Conservation (phyloP, 2,329 filamentous ascomycete species). For the Dothistroma pini region DNA sequence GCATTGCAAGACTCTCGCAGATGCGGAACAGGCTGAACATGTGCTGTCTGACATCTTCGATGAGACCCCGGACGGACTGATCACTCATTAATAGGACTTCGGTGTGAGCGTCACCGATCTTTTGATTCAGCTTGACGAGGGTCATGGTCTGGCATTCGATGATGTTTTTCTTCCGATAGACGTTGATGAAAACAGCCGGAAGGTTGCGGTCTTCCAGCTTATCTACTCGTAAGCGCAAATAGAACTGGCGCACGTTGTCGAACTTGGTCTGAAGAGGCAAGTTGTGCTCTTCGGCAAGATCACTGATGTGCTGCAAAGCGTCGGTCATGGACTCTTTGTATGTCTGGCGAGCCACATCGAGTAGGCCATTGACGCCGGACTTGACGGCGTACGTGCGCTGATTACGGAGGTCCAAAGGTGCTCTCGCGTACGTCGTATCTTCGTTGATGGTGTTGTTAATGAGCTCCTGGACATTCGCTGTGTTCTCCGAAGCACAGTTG, state of each 20-base stretch:
- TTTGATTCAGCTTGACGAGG: constrained; percentile 71
- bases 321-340: constrained; percentile 87
- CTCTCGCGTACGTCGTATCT: constrained; percentile 72
- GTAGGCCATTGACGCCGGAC: constrained; percentile 76
- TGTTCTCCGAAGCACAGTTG: constrained; percentile 63
- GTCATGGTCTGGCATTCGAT: constrained; percentile 86
- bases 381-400: constrained; percentile 89
- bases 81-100: constrained; percentile 82
- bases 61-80: constrained; percentile 66
- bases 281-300: constrained; percentile 57
- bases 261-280: constrained; percentile 67
- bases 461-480: constrained; percentile 57
- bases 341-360: constrained; percentile 83
- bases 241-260: constrained; percentile 75
- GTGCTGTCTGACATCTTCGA: constrained; percentile 66
- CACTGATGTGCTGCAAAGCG: constrained; percentile 65
- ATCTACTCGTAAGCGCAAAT: constrained; percentile 60
- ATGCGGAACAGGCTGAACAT: constrained; percentile 74
- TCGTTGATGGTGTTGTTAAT: constrained; percentile 73
- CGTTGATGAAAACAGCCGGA: constrained; percentile 73
- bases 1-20: constrained; percentile 77
- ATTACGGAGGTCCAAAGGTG: constrained; percentile 80
- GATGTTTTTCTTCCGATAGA: constrained; percentile 65
- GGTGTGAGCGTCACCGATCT: constrained; percentile 74
- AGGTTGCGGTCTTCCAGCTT: constrained; percentile 61